Evolutionary conservation across 2,329 filamentous ascomycete species (phyloP), one percentile per base, ranked within the genome.

Genomic region (Tolypocladium ovalisporum): DNA sequence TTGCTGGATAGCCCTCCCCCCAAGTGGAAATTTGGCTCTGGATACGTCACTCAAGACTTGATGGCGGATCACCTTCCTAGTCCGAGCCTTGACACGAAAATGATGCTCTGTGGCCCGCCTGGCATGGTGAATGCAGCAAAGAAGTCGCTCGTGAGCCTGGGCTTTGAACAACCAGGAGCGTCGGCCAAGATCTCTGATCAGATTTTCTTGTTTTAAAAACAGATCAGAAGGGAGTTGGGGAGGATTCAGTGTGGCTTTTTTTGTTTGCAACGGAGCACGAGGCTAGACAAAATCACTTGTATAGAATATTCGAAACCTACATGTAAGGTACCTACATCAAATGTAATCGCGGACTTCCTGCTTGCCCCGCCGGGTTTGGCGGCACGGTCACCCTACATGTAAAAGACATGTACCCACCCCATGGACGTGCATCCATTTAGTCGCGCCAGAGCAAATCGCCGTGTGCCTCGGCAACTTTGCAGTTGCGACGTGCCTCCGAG

Each of bases 71-170:
- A 65, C 37, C 70, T 86, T 53, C 81, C 82, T 1, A 61, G 63
- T 0, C 68, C 81, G 0, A 70, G 68, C 0, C 51, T 64, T 0
- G 77, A 80, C 17, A 73, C 74, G 2, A 85, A 82, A 65, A 65
- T 83, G 9, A 71, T 84, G 71, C 68, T 86, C 1, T 86, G 83
- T 62, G 84, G 84, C 0, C 83, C 84, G 0, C 83, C 83, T 0
- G 78, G 76, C 0, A 82, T 86, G 81, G 70, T 86, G 2, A 77
- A 77, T 51, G 81, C 79, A 0, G 74, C 76, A 17, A 85, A 83
- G 71, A 79, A 76, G 63, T 70, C 69, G 9, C 64, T 83, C 59
- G 70, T 68, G 0, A 69, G 69, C 12, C 57, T 84, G 39, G 82
- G 81, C 0, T 84, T 78, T 59, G 69, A 79, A 59, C 70, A 74